Evolutionary conservation across 768 basidiomycete species (phyloP).

Genomic region (Coprinellus micaceus): DNA sequence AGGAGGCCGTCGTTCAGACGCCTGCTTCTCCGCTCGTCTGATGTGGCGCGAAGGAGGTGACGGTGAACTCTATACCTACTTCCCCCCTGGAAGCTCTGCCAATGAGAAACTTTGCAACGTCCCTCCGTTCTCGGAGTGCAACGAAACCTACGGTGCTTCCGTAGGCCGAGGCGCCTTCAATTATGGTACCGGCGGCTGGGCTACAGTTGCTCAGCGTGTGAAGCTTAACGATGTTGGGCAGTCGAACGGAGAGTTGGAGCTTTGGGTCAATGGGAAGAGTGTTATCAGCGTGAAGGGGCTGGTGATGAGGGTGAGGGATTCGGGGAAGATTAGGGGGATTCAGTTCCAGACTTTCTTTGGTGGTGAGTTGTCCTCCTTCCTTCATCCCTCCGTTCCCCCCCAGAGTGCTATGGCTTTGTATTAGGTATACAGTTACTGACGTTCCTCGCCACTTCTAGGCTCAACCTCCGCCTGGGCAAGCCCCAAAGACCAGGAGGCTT

Average conservation of each 20-base stretch:
- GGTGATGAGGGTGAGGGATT: constrained; percentile 44
- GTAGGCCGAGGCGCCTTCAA: constrained; percentile 42
- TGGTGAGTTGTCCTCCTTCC: constrained; percentile 33
- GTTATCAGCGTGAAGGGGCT: constrained; percentile 57
- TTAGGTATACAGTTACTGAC: background rate
- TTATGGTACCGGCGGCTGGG: constrained; percentile 64
- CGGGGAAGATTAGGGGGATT: constrained; percentile 58
- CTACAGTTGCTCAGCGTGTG: constrained; percentile 63
- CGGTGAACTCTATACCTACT: constrained; percentile 71
- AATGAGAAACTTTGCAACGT: constrained; percentile 50
- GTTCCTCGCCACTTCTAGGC: constrained; percentile 10
- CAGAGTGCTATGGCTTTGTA: too few species aligned
- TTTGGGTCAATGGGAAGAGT: constrained; percentile 63
- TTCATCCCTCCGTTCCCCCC: background rate
- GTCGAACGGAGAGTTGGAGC: constrained; percentile 68
- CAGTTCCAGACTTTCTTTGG: constrained; percentile 80
- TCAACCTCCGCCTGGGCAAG: constrained; percentile 36
- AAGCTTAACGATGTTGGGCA: constrained; percentile 68
- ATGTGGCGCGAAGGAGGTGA: constrained; percentile 64
- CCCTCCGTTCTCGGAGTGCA: constrained; percentile 33
- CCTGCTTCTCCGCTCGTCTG: constrained; percentile 61
- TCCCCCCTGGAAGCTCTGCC: constrained; percentile 43
- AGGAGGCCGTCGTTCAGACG: constrained; percentile 53
- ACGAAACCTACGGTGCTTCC: background rate
- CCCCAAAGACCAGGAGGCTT: constrained; percentile 58